Conservation (phyloP, 2,329 filamentous ascomycete genomes). For the Cercospora sp. region DNA sequence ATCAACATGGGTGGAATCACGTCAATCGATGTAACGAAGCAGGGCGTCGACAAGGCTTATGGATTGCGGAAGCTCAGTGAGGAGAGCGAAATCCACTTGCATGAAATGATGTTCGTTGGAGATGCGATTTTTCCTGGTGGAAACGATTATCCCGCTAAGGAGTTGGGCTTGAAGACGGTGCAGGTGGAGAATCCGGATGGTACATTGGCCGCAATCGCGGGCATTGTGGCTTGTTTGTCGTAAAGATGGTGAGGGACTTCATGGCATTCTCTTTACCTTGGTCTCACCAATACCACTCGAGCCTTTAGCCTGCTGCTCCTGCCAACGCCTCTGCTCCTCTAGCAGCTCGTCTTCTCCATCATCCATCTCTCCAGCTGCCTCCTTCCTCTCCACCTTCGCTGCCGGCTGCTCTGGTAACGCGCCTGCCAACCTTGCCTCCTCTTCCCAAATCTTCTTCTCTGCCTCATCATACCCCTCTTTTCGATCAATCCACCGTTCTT, state of each 20-base stretch:
- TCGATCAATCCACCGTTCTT: conserved; percentile 91
- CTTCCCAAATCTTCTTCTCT: conserved; percentile 73
- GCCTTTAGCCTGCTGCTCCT: conserved; percentile 25
- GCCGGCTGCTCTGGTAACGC: conserved; percentile 32
- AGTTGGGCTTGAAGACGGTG: conserved; percentile 37
- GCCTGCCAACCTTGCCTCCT: conserved; percentile 58
- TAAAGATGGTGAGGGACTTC: not conserved
- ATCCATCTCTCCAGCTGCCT: conserved; percentile 21
- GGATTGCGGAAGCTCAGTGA: conserved; percentile 34
- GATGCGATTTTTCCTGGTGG: conserved; percentile 46
- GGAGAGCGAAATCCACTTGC: conserved; percentile 39
- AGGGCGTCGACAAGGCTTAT: conserved; percentile 44
- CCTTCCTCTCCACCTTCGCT: conserved; percentile 27
- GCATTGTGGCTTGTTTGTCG: conserved; percentile 28
- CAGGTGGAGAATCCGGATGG: conserved; percentile 32
- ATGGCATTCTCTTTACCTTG: not conserved
- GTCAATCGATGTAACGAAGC: conserved; percentile 44
- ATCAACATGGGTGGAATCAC: conserved; percentile 47
- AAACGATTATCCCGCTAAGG: conserved; percentile 43
- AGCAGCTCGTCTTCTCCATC: conserved; percentile 34
- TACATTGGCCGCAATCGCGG: conserved; percentile 32
- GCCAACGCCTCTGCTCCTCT: conserved; percentile 36
- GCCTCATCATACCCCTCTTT: conserved; percentile 83
- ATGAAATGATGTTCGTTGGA: conserved; percentile 46
- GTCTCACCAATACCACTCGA: not conserved